phyloP scores from a whole-genome alignment of 371 early-diverging fungal species.

The Coemansia sp. region DNA sequence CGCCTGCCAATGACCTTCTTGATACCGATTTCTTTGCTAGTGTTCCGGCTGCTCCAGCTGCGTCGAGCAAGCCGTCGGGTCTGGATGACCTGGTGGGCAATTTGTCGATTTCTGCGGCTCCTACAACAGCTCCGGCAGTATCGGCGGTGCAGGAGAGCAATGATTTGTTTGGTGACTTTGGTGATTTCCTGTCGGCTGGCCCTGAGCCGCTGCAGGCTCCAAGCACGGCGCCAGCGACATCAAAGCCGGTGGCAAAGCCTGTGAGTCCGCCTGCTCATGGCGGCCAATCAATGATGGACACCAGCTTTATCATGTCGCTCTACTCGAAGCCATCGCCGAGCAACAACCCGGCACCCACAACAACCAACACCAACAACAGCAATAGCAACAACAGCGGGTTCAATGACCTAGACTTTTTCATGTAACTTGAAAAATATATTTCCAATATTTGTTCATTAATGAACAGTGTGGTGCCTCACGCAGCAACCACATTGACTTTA shows the following conservation, averaged over 20 bases:
- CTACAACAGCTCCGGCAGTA: background rate
- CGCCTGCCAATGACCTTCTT: constrained; percentile 15
- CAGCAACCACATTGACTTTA: background rate
- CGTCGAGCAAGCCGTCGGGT: constrained; percentile 9
- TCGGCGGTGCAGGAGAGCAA: constrained; percentile 7
- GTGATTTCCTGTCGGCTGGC: constrained; percentile 46
- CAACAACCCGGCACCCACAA: constrained; percentile 9
- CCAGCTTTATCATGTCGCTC: constrained; percentile 52
- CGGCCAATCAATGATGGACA: constrained; percentile 44
- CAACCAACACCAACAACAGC: constrained; percentile 3
- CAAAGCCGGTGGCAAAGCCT: constrained; percentile 1
- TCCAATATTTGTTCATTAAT: background rate
- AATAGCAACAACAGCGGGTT: constrained; percentile 19
- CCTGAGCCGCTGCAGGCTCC: constrained; percentile 9
- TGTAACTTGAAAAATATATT: constrained; percentile 5
- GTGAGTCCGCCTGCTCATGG: constrained; percentile 13
- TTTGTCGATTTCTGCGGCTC: constrained; percentile 17
- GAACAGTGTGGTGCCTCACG: too few relatives aligned
- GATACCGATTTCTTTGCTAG: constrained; percentile 33
- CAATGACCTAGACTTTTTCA: constrained; percentile 30
- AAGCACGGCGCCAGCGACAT: background rate
- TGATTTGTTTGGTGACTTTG: constrained; percentile 52
- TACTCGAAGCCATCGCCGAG: constrained; percentile 37
- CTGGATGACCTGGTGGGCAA: constrained; percentile 9
- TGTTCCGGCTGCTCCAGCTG: background rate